Base-by-base conservation (phyloP, 2,329 filamentous ascomycete species). In the Pseudopyrenochaeta lycopersici region DNA sequence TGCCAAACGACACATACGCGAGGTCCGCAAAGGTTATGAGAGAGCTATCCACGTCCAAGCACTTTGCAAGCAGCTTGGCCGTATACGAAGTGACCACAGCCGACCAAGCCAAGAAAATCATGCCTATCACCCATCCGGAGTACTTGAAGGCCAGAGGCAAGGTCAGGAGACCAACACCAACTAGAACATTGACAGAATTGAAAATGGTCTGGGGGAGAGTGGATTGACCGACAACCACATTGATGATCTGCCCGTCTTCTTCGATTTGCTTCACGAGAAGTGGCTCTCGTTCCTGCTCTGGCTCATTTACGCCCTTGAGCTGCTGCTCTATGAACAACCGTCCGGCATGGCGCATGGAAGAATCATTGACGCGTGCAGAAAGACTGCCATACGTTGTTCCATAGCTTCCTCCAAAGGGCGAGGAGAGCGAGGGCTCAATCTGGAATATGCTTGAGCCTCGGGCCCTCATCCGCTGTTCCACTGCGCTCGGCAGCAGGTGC, bases 1-100 rank as follows among this genome's bases (percentile, higher is more conserved):
- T 85, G 7, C 94, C 94, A 74, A 96, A 97, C 17, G 92, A 93
- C 63, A 96, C 89, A 69, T 90, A 97, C 1, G 94, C 95, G 42
- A 98, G 81, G 71, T 98, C 94, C 30, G 93, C 95, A 75, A 97
- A 98, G 2, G 94, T 97, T 67, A 97, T 92, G 60, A 97, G 85
- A 45, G 86, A 90, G 54, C 84, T 85, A 76, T 97, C 91, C 18
- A 92, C 85, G 63, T 97, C 89, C 80, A 97, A 88, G 74, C 94
- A 98, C 74, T 90, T 94, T 23, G 92, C 90, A 31, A 97, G 82
- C 11, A 97, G 78, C 64, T 87, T 90, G 11, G 92, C 93, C 0
- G 95, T 98, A 75, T 97, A 97, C 10, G 85, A 85, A 0, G 95
- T 98, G 17, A 90, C 85, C 4, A 85, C 71, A 6, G 92, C 93